phyloP scores from a whole-genome alignment of 2,329 filamentous ascomycete species.

The Colletotrichum godetiae region DNA sequence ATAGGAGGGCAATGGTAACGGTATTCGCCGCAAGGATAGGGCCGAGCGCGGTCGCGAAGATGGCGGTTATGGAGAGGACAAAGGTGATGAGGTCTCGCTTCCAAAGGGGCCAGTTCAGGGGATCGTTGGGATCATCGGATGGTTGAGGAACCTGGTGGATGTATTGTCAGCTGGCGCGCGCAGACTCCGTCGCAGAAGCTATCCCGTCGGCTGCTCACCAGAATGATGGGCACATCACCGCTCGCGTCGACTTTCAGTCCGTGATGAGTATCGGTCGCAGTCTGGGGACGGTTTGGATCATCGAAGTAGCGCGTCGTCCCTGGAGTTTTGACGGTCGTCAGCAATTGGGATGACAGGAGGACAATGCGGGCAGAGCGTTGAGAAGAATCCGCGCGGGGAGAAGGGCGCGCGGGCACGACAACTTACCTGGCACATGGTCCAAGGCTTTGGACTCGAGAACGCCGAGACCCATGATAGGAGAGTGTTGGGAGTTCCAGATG shows the following conservation, averaged over 20 bases:
- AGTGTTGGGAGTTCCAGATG: neutral
- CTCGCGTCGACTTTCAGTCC: slow-evolving; percentile 79
- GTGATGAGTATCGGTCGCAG: slow-evolving; percentile 50
- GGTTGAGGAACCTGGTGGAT: slow-evolving; percentile 76
- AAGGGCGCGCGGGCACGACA: neutral
- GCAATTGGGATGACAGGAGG: slow-evolving; percentile 17
- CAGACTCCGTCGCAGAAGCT: neutral
- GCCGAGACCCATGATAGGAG: slow-evolving; percentile 72
- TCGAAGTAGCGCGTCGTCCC: slow-evolving; percentile 75
- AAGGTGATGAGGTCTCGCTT: slow-evolving; percentile 83
- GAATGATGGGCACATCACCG: slow-evolving; percentile 76
- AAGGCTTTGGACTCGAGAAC: slow-evolving; percentile 76
- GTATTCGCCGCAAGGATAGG: slow-evolving; percentile 92
- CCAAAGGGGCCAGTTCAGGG: slow-evolving; percentile 87
- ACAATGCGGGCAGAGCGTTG: slow-evolving; percentile 7
- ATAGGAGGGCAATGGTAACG: slow-evolving; percentile 77
- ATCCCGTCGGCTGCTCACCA: slow-evolving; percentile 61
- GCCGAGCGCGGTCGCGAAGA: slow-evolving; percentile 86
- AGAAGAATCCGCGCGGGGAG: neutral
- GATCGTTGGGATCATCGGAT: slow-evolving; percentile 90
- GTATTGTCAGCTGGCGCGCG: neutral
- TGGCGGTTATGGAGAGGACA: slow-evolving; percentile 81
- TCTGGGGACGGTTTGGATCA: slow-evolving; percentile 61
- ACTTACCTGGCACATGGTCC: slow-evolving; percentile 78
- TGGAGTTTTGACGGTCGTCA: slow-evolving; percentile 41